Base-by-base conservation (phyloP, 176 grass and related monocot species). In the Oropetium thomaeum region DNA sequence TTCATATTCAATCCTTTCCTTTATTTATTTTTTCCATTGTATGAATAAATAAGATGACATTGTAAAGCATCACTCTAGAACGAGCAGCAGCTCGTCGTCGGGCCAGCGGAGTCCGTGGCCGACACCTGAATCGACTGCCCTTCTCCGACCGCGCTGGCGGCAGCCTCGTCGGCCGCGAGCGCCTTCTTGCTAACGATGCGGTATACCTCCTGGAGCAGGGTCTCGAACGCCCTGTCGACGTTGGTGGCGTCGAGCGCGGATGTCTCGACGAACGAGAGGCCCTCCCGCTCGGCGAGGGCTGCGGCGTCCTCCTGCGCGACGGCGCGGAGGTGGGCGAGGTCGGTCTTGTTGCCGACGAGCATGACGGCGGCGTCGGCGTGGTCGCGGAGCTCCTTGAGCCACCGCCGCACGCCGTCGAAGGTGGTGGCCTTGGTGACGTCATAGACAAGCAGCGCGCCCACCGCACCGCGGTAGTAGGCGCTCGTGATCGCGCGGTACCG, bases 301-400 rank as follows among this genome's bases (percentile, higher is more conserved):
- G 85, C 75, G 0, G 86, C 92, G 11, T 82, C 81, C 16, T 77
- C 92, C 7, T 67, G 20, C 69, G 83, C 16, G 8, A 96, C 89
- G 2, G 84, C 82, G 30, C 89, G 89, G 60, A 89, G 87, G 60
- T 89, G 81, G 6, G 62, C 62, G 37, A 96, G 81, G 78, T 96
- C 92, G 4, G 66, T 89, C 86, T 96, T 96, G 86, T 96, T 96
- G 72, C 86, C 89, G 44, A 92, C 48, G 58, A 96, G 84, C 92
- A 89, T 87, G 47, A 92, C 81, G 1, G 77, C 48, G 23, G 84
- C 74, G 69, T 96, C 92, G 1, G 89, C 83, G 40, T 92, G 89
- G 19, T 96, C 81, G 0, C 83, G 92, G 40, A 96, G 89, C 79
- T 96, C 92, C 42, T 75, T 87, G 20, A 96, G 86, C 92, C 92